These are phyloP conservation scores for Vigna mungo DNA, from an alignment of 306 rosid genomes.

Conservation along the genomic window DNA sequence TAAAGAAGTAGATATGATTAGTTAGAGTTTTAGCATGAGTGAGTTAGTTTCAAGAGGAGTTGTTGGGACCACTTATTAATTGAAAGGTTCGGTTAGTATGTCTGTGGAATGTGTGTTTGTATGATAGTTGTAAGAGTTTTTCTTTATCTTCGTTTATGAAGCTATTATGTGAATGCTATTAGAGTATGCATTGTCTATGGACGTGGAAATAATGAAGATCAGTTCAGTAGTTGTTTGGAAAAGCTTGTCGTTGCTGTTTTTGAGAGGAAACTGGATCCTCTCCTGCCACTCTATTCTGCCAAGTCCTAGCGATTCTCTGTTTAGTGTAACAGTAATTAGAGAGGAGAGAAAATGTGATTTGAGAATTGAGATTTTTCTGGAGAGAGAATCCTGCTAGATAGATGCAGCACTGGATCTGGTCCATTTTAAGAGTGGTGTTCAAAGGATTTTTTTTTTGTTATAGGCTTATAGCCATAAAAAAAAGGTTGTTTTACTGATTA, in stretches of 20 bases:
- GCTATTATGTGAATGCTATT: background rate
- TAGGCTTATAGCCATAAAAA: background rate
- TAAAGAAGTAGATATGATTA: background rate
- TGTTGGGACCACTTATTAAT: background rate
- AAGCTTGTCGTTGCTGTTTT: background rate
- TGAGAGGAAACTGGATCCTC: background rate
- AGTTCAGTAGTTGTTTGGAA: background rate
- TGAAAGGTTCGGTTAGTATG: background rate
- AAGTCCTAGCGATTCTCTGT: background rate
- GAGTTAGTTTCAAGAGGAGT: background rate
- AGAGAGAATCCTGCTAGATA: too few species aligned
- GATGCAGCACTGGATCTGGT: background rate
- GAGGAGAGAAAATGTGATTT: background rate
- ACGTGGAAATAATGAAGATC: constrained; percentile 1
- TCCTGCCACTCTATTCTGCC: background rate
- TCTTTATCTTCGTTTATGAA: constrained; percentile 9
- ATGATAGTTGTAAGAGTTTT: constrained; percentile 9
- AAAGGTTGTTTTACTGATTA: too few species aligned
- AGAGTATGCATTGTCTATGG: constrained; percentile 2
- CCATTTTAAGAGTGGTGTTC: background rate
- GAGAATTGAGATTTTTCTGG: background rate
- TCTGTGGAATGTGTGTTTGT: background rate
- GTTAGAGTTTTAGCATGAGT: background rate
- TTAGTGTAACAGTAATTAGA: background rate
- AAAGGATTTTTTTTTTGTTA: background rate